These are phyloP conservation scores for Monoraphidium neglectum DNA, from an alignment of 139 green algal genomes.

Conservation along the genomic window DNA sequence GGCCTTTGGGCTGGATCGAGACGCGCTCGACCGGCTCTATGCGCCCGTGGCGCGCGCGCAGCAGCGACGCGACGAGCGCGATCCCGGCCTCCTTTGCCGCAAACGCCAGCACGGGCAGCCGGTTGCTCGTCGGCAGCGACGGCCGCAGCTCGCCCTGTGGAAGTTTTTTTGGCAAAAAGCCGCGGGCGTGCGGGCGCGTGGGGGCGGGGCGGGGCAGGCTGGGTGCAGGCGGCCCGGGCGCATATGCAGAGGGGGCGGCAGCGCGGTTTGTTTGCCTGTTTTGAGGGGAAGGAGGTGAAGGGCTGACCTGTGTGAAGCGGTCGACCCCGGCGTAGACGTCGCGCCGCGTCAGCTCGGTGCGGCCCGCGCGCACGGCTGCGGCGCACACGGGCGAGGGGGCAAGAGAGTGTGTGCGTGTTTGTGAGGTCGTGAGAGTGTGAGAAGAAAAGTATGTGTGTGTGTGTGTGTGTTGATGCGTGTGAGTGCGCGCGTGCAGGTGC, in stretches of 20 bases:
- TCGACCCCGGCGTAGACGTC: conserved; percentile 89
- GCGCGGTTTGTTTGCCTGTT: too few relatives aligned
- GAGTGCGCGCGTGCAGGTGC: too few relatives aligned
- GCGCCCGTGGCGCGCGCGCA: conserved; percentile 47
- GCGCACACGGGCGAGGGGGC: background rate
- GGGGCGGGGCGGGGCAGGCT: background rate
- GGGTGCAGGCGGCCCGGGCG: background rate
- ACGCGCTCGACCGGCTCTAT: conserved; percentile 82
- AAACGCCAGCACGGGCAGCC: conserved; percentile 44
- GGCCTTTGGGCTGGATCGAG: conserved; percentile 64
- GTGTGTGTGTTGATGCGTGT: too few relatives aligned
- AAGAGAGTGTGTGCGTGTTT: background rate
- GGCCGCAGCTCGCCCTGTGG: conserved; percentile 70
- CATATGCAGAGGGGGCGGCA: too few relatives aligned
- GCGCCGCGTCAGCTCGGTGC: conserved; percentile 31
- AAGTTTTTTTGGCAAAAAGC: too few relatives aligned
- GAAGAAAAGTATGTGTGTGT: too few relatives aligned
- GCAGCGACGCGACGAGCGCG: conserved; percentile 68
- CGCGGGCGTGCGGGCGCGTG: too few relatives aligned
- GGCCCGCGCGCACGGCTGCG: conserved; percentile 28
- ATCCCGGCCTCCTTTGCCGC: conserved; percentile 50
- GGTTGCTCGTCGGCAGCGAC: conserved; percentile 53
- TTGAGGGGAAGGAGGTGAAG: too few relatives aligned
- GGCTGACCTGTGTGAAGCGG: conserved; percentile 62
- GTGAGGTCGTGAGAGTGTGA: too few relatives aligned